Conservation (phyloP, 139 green algal genomes). For the Prasinococcaceae sp. region DNA sequence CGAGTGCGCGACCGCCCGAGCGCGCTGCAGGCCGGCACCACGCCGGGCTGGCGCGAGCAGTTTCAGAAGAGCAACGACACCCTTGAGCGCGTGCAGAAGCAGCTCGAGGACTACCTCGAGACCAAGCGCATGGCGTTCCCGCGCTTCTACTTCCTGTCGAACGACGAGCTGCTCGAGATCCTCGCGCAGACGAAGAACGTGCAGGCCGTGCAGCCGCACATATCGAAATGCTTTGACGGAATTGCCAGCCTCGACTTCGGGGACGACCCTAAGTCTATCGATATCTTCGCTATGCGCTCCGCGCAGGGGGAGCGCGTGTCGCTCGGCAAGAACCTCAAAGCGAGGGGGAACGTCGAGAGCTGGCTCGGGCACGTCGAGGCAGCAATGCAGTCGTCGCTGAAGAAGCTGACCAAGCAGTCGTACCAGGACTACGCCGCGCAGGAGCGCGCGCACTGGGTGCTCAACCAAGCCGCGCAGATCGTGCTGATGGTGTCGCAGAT, state of each 20-base stretch:
- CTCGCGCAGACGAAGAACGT: slow-evolving; percentile 58
- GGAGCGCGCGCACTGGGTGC: slow-evolving; percentile 50
- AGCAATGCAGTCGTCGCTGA: slow-evolving; percentile 46
- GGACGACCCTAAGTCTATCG: slow-evolving; percentile 52
- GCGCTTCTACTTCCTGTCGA: slow-evolving; percentile 69
- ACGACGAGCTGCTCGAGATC: slow-evolving; percentile 82
- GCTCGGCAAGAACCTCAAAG: slow-evolving; percentile 65
- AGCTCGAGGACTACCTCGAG: slow-evolving; percentile 75
- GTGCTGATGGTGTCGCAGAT: slow-evolving; percentile 62
- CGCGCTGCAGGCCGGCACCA: slow-evolving; percentile 39
- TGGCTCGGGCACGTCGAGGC: slow-evolving; percentile 62
- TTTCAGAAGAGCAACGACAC: slow-evolving; percentile 61
- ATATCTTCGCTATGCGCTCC: slow-evolving; percentile 65
- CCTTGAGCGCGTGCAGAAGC: slow-evolving; percentile 69
- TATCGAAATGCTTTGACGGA: slow-evolving; percentile 79
- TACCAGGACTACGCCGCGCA: slow-evolving; percentile 42
- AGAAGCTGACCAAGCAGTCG: slow-evolving; percentile 35
- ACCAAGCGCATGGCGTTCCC: slow-evolving; percentile 77
- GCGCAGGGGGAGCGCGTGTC: slow-evolving; percentile 55
- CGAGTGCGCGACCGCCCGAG: slow-evolving; percentile 57
- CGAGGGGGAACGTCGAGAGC: slow-evolving; percentile 61
- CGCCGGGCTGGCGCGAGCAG: slow-evolving; percentile 37
- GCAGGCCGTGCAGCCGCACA: slow-evolving; percentile 71
- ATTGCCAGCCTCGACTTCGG: slow-evolving; percentile 68
- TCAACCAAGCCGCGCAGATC: slow-evolving; percentile 62